phyloP scores from a whole-genome alignment of 257 asterid genomes.

The Schizonepeta tenuifolia region DNA sequence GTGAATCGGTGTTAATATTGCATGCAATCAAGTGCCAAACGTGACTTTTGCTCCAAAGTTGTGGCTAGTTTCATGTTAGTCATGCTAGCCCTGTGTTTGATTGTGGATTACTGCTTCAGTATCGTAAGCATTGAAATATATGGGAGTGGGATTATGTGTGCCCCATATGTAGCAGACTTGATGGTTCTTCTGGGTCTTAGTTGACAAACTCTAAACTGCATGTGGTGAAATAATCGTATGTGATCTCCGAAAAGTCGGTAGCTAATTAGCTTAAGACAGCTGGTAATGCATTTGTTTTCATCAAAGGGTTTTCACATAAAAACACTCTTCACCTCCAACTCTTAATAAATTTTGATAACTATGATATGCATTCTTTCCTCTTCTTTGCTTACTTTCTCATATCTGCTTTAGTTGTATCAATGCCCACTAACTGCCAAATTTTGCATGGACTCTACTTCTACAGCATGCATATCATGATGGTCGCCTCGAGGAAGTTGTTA shows the following conservation, averaged over 20 bases:
- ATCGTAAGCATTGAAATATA: too few relatives aligned
- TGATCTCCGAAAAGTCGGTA: neutral
- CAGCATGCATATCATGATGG: conserved; percentile 89
- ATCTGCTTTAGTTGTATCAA: neutral
- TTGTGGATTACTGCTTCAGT: too few relatives aligned
- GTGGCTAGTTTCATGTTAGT: too few relatives aligned
- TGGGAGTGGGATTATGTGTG: too few relatives aligned
- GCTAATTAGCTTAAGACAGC: neutral
- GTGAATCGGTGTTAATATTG: too few relatives aligned
- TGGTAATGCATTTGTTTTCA: neutral
- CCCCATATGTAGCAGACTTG: too few relatives aligned
- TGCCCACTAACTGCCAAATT: conserved; percentile 28
- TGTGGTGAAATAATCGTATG: neutral
- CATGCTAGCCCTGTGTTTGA: too few relatives aligned
- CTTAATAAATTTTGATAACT: neutral
- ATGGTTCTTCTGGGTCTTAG: too few relatives aligned
- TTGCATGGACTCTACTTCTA: conserved; percentile 29
- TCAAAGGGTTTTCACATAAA: neutral
- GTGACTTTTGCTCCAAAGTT: too few relatives aligned
- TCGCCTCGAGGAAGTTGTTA: conserved; percentile 72
- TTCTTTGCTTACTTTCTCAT: neutral
- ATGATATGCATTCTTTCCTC: conserved; percentile 9
- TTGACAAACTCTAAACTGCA: neutral
- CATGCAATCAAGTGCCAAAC: too few relatives aligned
- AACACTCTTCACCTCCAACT: neutral